These are phyloP conservation scores for Lentinula edodes DNA, from an alignment of 768 basidiomycete species.

Conservation along the genomic window DNA sequence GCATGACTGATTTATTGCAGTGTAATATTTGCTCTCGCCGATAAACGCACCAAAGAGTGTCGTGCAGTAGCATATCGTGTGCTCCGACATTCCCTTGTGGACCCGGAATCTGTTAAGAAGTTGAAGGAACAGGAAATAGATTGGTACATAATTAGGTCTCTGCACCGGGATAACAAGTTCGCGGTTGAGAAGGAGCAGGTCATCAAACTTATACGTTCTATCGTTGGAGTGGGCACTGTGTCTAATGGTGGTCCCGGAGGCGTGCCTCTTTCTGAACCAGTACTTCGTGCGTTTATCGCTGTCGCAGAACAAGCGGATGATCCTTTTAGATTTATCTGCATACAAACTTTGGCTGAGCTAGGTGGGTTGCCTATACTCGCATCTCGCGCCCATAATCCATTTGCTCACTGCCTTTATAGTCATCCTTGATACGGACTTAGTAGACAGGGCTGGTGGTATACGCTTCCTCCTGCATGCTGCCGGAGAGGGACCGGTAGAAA, in stretches of 20 bases:
- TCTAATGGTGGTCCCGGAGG: conserved; percentile 37
- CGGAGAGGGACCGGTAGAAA: conserved; percentile 84
- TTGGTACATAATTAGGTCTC: conserved; percentile 89
- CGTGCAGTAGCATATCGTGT: conserved; percentile 82
- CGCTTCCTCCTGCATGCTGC: conserved; percentile 81
- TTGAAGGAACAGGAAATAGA: conserved; percentile 67
- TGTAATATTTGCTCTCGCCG: conserved; percentile 73
- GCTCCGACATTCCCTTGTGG: conserved; percentile 73
- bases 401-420: conserved; percentile 38
- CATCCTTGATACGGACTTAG: conserved; percentile 80
- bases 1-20: conserved; percentile 35
- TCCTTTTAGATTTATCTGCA: conserved; percentile 72
- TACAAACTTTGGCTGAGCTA: conserved; percentile 89
- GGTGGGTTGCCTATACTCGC: conserved; percentile 39
- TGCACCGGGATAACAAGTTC: conserved; percentile 80
- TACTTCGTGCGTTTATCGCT: conserved; percentile 87
- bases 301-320: conserved; percentile 93
- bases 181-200: conserved; percentile 88
- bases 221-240: conserved; percentile 72
- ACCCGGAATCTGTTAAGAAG: conserved; percentile 60
- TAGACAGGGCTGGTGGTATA: conserved; percentile 77
- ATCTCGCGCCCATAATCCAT: neutral
- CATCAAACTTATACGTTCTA: conserved; percentile 80
- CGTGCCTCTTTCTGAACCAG: conserved; percentile 64
- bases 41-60: conserved; percentile 63